These are phyloP conservation scores for Fusarium sp. DNA, from an alignment of 2,329 filamentous ascomycete genomes.

Conservation along the genomic window DNA sequence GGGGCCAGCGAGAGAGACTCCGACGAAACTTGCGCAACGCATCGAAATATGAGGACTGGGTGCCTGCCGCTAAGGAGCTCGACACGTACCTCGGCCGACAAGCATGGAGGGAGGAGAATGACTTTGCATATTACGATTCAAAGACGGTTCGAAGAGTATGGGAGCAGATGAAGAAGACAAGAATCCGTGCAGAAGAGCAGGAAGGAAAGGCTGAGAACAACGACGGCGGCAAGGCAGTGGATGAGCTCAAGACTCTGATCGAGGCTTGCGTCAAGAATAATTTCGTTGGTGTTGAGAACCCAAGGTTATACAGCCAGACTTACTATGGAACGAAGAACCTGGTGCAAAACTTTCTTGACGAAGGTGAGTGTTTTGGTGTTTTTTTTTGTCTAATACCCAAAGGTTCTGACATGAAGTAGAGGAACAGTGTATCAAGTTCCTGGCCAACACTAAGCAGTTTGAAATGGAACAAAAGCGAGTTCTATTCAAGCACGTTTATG, in stretches of 20 bases:
- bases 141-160: slow-evolving; percentile 81
- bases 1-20: slow-evolving; percentile 77
- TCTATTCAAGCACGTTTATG: slow-evolving; percentile 87
- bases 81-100: slow-evolving; percentile 84
- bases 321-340: slow-evolving; percentile 98
- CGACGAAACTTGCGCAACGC: slow-evolving; percentile 76
- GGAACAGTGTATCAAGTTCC: slow-evolving; percentile 70
- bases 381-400: not conserved
- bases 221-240: slow-evolving; percentile 63
- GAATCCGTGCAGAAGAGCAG: slow-evolving; percentile 66
- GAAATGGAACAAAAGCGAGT: slow-evolving; percentile 76
- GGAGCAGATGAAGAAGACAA: slow-evolving; percentile 74
- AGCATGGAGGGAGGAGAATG: slow-evolving; percentile 79
- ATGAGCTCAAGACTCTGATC: slow-evolving; percentile 79
- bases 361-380: slow-evolving; percentile 60
- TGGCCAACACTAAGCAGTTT: slow-evolving; percentile 74
- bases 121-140: slow-evolving; percentile 86
- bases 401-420: slow-evolving; percentile 55
- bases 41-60: slow-evolving; percentile 84
- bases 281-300: slow-evolving; percentile 93
- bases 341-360: slow-evolving; percentile 89
- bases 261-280: slow-evolving; percentile 98
- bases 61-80: slow-evolving; percentile 77
- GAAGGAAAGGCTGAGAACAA: slow-evolving; percentile 52
- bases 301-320: slow-evolving; percentile 93